Conservation (phyloP, 768 basidiomycete species). For the Dentipellis sp. region DNA sequence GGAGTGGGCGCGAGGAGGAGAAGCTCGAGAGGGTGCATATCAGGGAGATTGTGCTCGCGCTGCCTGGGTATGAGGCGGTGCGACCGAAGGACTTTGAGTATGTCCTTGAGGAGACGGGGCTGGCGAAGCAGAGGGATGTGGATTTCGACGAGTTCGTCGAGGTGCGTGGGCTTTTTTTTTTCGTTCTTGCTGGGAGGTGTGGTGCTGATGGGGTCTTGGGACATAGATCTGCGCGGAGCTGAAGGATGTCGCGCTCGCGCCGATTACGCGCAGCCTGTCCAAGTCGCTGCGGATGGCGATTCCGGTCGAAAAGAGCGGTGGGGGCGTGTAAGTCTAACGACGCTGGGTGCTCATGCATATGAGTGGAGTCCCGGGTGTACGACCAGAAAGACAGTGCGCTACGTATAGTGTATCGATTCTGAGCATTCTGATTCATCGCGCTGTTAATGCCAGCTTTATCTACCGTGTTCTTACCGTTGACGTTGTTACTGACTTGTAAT, state of each 20-base stretch:
- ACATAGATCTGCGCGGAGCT: conserved; percentile 62
- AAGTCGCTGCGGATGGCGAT: conserved; percentile 34
- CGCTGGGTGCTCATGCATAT: neutral
- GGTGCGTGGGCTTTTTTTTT: conserved; percentile 34
- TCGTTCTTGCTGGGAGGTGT: neutral
- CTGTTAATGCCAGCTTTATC: neutral
- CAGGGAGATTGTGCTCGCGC: conserved; percentile 19
- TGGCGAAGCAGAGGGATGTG: conserved; percentile 43
- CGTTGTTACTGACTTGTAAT: neutral
- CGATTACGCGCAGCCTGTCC: conserved; percentile 20
- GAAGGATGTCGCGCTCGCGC: conserved; percentile 53
- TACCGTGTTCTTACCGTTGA: neutral
- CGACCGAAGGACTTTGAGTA: conserved; percentile 59
- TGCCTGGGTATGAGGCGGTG: conserved; percentile 49
- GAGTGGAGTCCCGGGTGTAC: neutral
- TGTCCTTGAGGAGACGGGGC: conserved; percentile 70
- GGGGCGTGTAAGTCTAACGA: conserved; percentile 29
- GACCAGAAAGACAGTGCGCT: too few relatives aligned
- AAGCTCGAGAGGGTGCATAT: conserved; percentile 29
- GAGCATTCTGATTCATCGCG: too few relatives aligned
- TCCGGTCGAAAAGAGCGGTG: conserved; percentile 46
- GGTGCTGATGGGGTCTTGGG: neutral
- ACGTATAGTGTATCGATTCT: too few relatives aligned
- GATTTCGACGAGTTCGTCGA: conserved; percentile 86
- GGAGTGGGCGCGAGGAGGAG: conserved; percentile 16